A percentile compares a stretch with the other conserved stretches of the same genome.
Conservation (phyloP, 345 rosid species). For the Geranium rotundifolium region DNA sequence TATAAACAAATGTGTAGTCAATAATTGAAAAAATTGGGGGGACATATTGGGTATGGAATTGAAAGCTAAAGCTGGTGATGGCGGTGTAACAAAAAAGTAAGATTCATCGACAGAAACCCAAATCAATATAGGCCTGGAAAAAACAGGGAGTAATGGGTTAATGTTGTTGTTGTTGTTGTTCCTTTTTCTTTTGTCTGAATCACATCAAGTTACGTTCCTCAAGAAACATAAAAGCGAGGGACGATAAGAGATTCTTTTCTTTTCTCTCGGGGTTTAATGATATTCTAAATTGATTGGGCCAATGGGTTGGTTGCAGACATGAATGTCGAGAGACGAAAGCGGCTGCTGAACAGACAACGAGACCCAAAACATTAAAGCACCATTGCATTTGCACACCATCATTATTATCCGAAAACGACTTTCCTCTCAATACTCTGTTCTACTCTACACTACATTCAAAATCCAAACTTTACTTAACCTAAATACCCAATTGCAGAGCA, state of each 20-base stretch:
- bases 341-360: constrained; percentile 25
- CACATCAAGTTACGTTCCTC: constrained; percentile 8
- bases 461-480: background rate
- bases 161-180: background rate
- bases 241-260: constrained; percentile 5
- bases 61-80: background rate
- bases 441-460: background rate
- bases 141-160: background rate
- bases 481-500: too few species aligned
- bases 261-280: background rate
- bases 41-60: background rate
- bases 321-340: constrained; percentile 39
- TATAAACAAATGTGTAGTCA: background rate
- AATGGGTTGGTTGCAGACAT: constrained; percentile 2
- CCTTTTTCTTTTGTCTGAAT: constrained; percentile 9
- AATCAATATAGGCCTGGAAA: background rate
- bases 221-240: constrained; percentile 9
- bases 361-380: constrained; percentile 8
- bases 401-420: constrained; percentile 44
- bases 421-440: constrained; percentile 12
- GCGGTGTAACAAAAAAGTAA: background rate
- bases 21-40: background rate
- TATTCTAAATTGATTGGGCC: background rate
- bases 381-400: background rate
- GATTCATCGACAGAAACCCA: constrained; percentile 1